These are phyloP conservation scores for Cladosporium sp. DNA, from an alignment of 2,329 filamentous ascomycete genomes.

Conservation along the genomic window DNA sequence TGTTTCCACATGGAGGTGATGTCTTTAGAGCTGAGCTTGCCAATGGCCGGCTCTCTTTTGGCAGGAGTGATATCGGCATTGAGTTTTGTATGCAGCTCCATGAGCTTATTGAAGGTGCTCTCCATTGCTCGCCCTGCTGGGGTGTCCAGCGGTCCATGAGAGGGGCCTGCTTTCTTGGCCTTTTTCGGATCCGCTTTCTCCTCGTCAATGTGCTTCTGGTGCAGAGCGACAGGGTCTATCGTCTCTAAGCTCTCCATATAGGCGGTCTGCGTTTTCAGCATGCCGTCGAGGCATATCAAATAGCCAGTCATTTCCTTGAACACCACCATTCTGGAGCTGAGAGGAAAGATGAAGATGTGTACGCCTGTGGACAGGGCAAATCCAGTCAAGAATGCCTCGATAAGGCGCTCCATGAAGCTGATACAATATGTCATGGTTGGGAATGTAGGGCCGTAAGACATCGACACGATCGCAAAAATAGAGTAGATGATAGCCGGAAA, in stretches of 20 bases:
- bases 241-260: slow-evolving; percentile 63
- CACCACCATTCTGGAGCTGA: slow-evolving; percentile 61
- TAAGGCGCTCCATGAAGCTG: slow-evolving; percentile 50
- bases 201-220: slow-evolving; percentile 18
- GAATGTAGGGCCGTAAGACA: slow-evolving; percentile 60
- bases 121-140: slow-evolving; percentile 29
- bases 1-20: slow-evolving; percentile 57
- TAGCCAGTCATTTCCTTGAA: slow-evolving; percentile 60
- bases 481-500: slow-evolving; percentile 66
- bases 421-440: slow-evolving; percentile 51
- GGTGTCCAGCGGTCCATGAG: slow-evolving; percentile 53
- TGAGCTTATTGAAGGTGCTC: slow-evolving; percentile 25
- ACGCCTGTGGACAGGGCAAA: slow-evolving; percentile 61
- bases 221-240: slow-evolving; percentile 41
- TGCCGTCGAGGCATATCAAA: slow-evolving; percentile 50
- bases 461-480: slow-evolving; percentile 63
- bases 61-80: slow-evolving; percentile 65
- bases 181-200: slow-evolving; percentile 21
- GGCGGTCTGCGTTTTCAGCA: slow-evolving; percentile 57
- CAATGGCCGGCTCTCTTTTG: slow-evolving; percentile 69
- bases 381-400: slow-evolving; percentile 61
- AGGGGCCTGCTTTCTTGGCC: slow-evolving; percentile 34
- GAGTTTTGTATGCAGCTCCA: slow-evolving; percentile 63
- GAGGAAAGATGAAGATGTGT: slow-evolving; percentile 62
- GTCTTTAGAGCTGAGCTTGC: slow-evolving; percentile 62